Conservation (phyloP, 768 basidiomycete species). For the Asterophora lycoperdoides region DNA sequence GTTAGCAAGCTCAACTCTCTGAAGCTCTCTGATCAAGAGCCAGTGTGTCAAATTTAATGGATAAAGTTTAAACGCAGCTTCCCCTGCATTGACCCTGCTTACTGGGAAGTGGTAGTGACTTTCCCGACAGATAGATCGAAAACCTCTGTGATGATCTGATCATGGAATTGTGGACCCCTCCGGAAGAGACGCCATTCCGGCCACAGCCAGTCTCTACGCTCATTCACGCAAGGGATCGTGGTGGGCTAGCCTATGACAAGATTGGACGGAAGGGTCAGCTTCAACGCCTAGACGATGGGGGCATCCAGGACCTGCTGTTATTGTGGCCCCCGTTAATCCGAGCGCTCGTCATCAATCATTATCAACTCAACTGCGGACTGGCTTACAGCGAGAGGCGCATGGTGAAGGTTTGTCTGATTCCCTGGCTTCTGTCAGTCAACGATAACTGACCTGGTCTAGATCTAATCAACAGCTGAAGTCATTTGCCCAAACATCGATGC, state of each 20-base stretch:
- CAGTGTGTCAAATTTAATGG: no score
- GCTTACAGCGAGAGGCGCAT: not conserved
- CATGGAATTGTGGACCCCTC: slow-evolving; percentile 4
- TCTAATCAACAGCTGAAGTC: no score
- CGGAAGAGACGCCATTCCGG: slow-evolving; percentile 8
- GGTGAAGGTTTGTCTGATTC: no score
- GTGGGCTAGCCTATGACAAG: slow-evolving; percentile 10
- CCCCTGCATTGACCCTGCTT: slow-evolving; percentile 10
- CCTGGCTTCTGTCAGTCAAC: no score
- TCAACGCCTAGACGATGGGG: slow-evolving; percentile 6
- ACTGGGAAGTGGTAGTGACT: slow-evolving; percentile 12
- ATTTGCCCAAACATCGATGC: no score
- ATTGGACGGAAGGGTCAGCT: slow-evolving; percentile 3
- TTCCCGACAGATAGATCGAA: slow-evolving; percentile 3
- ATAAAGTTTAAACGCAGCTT: not conserved
- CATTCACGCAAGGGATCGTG: slow-evolving; percentile 8
- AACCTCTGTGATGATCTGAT: slow-evolving; percentile 6
- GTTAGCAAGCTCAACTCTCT: no score
- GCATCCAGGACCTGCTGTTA: not conserved
- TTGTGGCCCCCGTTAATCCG: not conserved
- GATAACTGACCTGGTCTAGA: no score
- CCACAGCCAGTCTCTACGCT: slow-evolving; percentile 3
- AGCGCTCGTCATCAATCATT: not conserved
- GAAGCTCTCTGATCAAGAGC: no score
- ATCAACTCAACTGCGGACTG: no score